Evolutionary conservation across 495 filamentous ascomycete species (phyloP), one percentile per base, ranked within the genome.

Genomic region (Podospora bellae-mahoneyi): DNA sequence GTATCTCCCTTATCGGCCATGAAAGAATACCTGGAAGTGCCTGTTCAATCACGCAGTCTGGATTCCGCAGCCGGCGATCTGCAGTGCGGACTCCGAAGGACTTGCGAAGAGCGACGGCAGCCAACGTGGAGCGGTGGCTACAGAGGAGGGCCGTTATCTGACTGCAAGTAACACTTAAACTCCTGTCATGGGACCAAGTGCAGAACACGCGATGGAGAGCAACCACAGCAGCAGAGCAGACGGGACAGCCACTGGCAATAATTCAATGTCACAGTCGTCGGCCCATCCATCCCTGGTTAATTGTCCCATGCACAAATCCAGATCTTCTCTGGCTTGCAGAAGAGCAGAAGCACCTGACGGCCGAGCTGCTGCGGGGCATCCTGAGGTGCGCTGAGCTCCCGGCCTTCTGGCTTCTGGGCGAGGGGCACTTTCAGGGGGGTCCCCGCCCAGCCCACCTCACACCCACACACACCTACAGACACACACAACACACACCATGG

Each of bases 151-250:
- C 64, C 54, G 44, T 57, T 54, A 61, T 66, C 67, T 58, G n/a
- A 66, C 72, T 68, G 61, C 71, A 69, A 68, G 74, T 76, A 76
- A 75, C 75, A 66, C 66, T 66, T 64, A 68, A 63, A 74, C 32
- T 65, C 67, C 67, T 71, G 67, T 60, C 65, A 68, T 55, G 64
- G 32, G 61, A 64, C 54, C 39, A 58, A 57, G 66, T 71, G 66
- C 65, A 72, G 60, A 20, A 26, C 54, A 58, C 55, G n/a, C 18
- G 13, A 58, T 19, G 55, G 55, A 26, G 55, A 58, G 23, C 55
- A 58, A 58, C 55, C 55, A 5, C 55, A 58, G 64, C 72, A 59
- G 39, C 57, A 62, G 57, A 69, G 64, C 71, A 64, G 63, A 69
- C 32, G 58, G 62, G 57, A 66, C 55, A 71, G 69, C 64, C 69